Percentiles rank a stretch among this genome's conserved stretches.
Evolutionary conservation across 805 yeast species (phyloP).

Genomic region (Kluyveromyces wickerhamii): DNA sequence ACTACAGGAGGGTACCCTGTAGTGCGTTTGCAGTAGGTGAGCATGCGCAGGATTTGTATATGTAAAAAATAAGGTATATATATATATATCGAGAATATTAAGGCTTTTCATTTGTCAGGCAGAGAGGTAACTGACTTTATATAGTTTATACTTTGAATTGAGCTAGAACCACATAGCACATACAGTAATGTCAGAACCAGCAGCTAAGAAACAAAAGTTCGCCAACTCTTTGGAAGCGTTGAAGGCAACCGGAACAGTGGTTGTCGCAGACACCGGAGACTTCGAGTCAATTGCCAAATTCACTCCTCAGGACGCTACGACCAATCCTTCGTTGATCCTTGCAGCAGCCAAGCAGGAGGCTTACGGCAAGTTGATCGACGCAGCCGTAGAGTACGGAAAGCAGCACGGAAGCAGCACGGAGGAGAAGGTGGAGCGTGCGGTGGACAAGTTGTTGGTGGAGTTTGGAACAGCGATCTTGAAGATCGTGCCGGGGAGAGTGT

Average conservation of each 20-base stretch:
- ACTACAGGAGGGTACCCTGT: too few relatives aligned
- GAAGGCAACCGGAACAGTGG: slow-evolving; percentile 91
- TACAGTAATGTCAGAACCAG: slow-evolving; percentile 21
- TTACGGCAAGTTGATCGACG: slow-evolving; percentile 83
- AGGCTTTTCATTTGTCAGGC: too few relatives aligned
- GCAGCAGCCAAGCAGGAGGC: slow-evolving; percentile 91
- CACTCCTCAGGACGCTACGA: slow-evolving; percentile 98
- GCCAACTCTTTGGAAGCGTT: slow-evolving; percentile 79
- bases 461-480: slow-evolving; percentile 89
- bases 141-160: too few relatives aligned
- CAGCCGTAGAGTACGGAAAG: slow-evolving; percentile 83
- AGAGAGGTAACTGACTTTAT: too few relatives aligned
- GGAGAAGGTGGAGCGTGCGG: slow-evolving; percentile 70
- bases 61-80: too few relatives aligned
- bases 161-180: too few relatives aligned
- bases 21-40: too few relatives aligned
- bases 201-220: slow-evolving; percentile 33
- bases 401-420: slow-evolving; percentile 41
- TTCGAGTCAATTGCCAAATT: slow-evolving; percentile 95
- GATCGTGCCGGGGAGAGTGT: slow-evolving; percentile 98
- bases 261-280: slow-evolving; percentile 98
- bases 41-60: too few relatives aligned
- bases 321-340: slow-evolving; percentile 94
- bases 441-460: slow-evolving; percentile 89
- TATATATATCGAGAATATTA: too few relatives aligned